Percentiles rank a stretch among this genome's conserved stretches.
Conservation (phyloP, 805 yeast genomes). For the Candida montana region DNA sequence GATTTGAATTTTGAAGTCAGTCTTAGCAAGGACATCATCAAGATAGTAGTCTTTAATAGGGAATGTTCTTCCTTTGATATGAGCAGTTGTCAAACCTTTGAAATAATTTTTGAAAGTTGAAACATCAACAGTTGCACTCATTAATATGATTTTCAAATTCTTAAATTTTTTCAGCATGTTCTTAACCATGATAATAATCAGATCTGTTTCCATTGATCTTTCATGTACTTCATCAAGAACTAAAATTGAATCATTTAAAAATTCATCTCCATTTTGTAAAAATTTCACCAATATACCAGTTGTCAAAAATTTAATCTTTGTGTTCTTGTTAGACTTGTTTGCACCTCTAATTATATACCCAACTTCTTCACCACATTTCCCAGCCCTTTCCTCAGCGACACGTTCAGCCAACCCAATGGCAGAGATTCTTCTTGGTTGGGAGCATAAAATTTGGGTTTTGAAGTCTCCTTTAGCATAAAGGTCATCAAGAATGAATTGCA, state of each 20-base stretch:
- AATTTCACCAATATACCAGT: constrained; percentile 88
- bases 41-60: constrained; percentile 78
- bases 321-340: constrained; percentile 51
- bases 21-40: constrained; percentile 53
- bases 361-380: constrained; percentile 62
- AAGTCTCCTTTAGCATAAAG: constrained; percentile 41
- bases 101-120: constrained; percentile 65
- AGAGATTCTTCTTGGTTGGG: constrained; percentile 95
- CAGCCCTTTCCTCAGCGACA: constrained; percentile 72
- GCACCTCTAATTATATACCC: constrained; percentile 93
- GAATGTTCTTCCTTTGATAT: constrained; percentile 89
- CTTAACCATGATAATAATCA: constrained; percentile 72
- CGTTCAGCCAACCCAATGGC: constrained; percentile 93
- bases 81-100: constrained; percentile 54
- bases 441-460: constrained; percentile 64
- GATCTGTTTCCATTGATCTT: constrained; percentile 85
- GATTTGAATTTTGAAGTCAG: constrained; percentile 50
- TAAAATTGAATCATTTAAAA: constrained; percentile 55
- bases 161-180: constrained; percentile 41
- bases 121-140: constrained; percentile 92
- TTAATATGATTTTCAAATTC: constrained; percentile 64
- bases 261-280: constrained; percentile 49
- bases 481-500: constrained; percentile 79
- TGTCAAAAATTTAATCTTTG: constrained; percentile 83
- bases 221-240: constrained; percentile 97